Conservation (phyloP, 148 eudicot genomes). For the Arctostaphylos glauca region DNA sequence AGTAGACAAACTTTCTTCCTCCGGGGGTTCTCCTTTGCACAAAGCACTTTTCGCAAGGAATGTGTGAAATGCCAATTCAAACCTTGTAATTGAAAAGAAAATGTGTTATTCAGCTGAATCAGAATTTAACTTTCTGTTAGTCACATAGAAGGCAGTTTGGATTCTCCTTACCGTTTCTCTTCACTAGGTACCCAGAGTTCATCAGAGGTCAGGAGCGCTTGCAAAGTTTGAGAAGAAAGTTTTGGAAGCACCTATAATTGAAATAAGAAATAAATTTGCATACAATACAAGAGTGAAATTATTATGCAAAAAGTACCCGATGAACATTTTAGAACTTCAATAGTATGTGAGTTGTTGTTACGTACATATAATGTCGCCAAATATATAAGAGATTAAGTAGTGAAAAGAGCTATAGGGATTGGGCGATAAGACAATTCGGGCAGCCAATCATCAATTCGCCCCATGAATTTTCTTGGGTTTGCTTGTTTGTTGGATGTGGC, state of each 20-base stretch:
- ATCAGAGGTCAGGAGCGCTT: slow-evolving; percentile 86
- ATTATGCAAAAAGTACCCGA: neutral
- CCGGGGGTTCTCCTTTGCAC: slow-evolving; percentile 48
- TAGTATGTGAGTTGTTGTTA: neutral
- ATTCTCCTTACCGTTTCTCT: slow-evolving; percentile 74
- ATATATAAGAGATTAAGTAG: neutral
- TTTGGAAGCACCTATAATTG: slow-evolving; percentile 76
- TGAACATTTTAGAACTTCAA: neutral
- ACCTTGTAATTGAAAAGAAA: slow-evolving; percentile 46
- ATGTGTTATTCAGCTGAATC: slow-evolving; percentile 21
- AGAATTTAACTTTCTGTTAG: slow-evolving; percentile 2
- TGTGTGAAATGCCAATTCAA: slow-evolving; percentile 80
- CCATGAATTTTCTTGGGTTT: neutral
- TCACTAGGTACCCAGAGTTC: slow-evolving; percentile 94
- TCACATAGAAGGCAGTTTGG: neutral
- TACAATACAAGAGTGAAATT: neutral
- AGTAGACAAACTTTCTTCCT: slow-evolving; percentile 34
- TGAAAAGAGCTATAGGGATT: neutral
- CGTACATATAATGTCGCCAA: neutral
- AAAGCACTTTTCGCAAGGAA: slow-evolving; percentile 63
- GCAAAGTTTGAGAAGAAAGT: slow-evolving; percentile 92
- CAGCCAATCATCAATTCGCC: neutral
- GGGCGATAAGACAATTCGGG: neutral
- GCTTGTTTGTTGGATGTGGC: neutral
- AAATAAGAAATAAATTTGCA: slow-evolving; percentile 17